Base-by-base conservation (phyloP, 2,329 filamentous ascomycete species). In the Rhexocercosporidium sp. region DNA sequence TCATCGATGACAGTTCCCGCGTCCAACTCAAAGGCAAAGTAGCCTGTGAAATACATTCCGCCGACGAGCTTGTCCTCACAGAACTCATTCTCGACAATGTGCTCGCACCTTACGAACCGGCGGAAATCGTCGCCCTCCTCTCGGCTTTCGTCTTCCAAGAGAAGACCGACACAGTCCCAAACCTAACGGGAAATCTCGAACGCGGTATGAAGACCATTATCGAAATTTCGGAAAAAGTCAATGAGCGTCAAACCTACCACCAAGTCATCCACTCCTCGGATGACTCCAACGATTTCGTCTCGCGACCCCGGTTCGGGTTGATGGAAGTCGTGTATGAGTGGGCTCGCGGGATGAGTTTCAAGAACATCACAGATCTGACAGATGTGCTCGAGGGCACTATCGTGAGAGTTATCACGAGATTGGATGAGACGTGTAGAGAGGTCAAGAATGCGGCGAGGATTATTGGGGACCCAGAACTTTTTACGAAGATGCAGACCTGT, bases 311-410 rank as follows among this genome's bases (percentile, higher is more conserved):
- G 11, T 99, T 99, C 77, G 96, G 95, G 1, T 86, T 99, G 65
- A 94, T 97, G 78, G 96, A 99, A 79, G 96, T 99, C 0, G 96
- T 99, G 39, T 97, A 98, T 78, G 96, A 99, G 79, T 99, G 96
- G 96, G 96, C 96, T 11, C 85, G 93, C 59, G 96, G 96, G 29
- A 98, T 98, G 93, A 95, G 92, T 62, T 99, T 99, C 85, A 97
- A 96, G 81, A 95, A 96, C 71, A 99, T 99, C 73, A 98, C 95
- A 0, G 92, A 95, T 72, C 82, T 99, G 77, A 99, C 96, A 8
- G 95, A 98, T 78, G 94, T 99, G 66, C 88, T 98, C 75, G 96
- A 99, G 80, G 96, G 96, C 1, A 98, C 96, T 0, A 98, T 99
- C 81, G 96, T 99, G 57, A 85, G 96, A 62, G 95, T 96, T 1